A percentile compares a stretch with the other conserved stretches of the same genome.
Evolutionary conservation across 2,329 filamentous ascomycete genomes (phyloP).

Genomic region (Arthroderma sp.): DNA sequence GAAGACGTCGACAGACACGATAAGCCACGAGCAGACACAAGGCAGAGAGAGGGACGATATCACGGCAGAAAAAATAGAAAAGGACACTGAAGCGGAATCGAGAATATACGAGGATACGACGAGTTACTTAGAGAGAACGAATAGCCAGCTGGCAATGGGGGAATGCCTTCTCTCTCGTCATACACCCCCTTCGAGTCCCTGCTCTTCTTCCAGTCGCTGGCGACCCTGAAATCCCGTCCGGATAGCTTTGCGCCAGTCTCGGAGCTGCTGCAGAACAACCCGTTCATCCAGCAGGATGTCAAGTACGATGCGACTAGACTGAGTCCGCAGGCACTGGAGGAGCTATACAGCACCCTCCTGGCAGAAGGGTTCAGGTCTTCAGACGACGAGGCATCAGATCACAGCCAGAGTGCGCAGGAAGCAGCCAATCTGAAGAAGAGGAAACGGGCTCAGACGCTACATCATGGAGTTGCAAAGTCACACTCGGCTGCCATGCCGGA

Average conservation of each 20-base stretch:
- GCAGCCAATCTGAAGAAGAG: slow-evolving; percentile 53
- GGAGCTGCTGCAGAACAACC: slow-evolving; percentile 59
- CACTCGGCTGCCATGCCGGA: slow-evolving; percentile 57
- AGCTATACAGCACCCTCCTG: slow-evolving; percentile 64
- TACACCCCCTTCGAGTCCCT: slow-evolving; percentile 81
- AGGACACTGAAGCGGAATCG: neutral
- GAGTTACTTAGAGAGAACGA: neutral
- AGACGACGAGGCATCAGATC: slow-evolving; percentile 1
- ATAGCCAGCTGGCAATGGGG: slow-evolving; percentile 27
- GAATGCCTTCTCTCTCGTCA: slow-evolving; percentile 49
- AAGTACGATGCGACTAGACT: slow-evolving; percentile 64
- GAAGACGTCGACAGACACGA: neutral
- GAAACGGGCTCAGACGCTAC: slow-evolving; percentile 56
- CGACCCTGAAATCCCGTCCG: slow-evolving; percentile 53
- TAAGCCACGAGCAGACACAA: neutral
- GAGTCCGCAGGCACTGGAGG: slow-evolving; percentile 63
- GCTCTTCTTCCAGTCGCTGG: slow-evolving; percentile 69
- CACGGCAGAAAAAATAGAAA: too few species aligned
- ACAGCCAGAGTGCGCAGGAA: slow-evolving; percentile 29
- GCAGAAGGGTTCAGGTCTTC: slow-evolving; percentile 24
- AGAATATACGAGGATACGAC: neutral
- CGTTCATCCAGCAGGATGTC: slow-evolving; percentile 56
- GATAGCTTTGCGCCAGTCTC: slow-evolving; percentile 61
- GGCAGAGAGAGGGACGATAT: neutral
- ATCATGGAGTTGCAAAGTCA: slow-evolving; percentile 53